Conservation (phyloP, 352 stramenopile genomes). For the Phytophthora cactorum region DNA sequence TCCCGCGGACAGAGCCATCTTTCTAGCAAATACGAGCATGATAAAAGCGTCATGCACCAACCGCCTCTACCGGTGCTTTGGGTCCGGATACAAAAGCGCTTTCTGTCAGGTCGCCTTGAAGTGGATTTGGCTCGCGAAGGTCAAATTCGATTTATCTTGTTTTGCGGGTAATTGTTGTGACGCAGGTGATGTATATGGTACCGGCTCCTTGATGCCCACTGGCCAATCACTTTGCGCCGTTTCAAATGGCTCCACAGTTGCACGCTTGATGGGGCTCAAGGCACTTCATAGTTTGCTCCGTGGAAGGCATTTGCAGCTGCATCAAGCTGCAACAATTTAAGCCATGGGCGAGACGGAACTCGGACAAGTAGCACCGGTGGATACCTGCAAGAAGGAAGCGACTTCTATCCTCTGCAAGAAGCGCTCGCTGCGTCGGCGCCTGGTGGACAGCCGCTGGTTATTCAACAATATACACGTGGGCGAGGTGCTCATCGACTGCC, state of each 20-base stretch:
- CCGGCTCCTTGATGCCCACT: conserved; percentile 9
- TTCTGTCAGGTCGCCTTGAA: conserved; percentile 18
- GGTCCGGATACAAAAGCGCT: neutral
- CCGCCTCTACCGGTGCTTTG: conserved; percentile 14
- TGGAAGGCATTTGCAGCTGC: neutral
- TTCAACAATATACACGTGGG: conserved; percentile 80
- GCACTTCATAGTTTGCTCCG: conserved; percentile 11
- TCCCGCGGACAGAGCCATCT: neutral
- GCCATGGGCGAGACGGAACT: conserved; percentile 23
- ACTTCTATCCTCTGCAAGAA: conserved; percentile 13
- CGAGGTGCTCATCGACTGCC: conserved; percentile 66
- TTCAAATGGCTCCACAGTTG: conserved; percentile 2
- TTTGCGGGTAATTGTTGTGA: neutral
- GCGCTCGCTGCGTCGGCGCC: conserved; percentile 18
- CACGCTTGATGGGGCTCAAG: neutral
- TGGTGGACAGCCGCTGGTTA: conserved; percentile 67
- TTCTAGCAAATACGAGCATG: conserved; percentile 2
- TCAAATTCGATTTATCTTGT: conserved; percentile 6
- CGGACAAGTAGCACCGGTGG: conserved; percentile 15
- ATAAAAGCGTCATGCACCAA: neutral
- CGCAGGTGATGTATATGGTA: conserved; percentile 10
- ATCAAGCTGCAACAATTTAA: neutral
- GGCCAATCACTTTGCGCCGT: conserved; percentile 4
- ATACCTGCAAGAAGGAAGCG: neutral
- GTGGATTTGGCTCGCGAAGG: neutral